Evolutionary conservation across 2,329 filamentous ascomycete genomes (phyloP), one percentile per base, ranked within the genome.

Genomic region (Colletotrichum viniferum): DNA sequence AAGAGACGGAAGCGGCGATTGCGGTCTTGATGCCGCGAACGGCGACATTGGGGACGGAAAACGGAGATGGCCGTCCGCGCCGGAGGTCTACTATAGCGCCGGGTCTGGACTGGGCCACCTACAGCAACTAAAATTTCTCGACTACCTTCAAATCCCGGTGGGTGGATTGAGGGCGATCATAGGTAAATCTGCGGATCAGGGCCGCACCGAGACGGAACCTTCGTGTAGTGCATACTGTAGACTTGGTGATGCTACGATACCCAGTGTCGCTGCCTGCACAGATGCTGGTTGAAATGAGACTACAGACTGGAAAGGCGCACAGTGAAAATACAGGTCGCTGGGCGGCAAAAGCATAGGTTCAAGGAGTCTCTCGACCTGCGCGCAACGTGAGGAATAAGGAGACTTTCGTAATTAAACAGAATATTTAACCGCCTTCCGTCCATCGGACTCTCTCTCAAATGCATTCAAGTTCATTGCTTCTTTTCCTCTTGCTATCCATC

Each of bases 381-480:
- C 43, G 48, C 13, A 43, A 24, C 63, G 43, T n/a, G 34, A 63
- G 21, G 32, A 68, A 64, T 64, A 73, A 75, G 63, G 73, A 75
- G 58, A 77, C 69, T 77, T 75, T 77, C 76, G 69, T 77, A 74
- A 77, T 77, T 77, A 77, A 75, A 77, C 74, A 77, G 65, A 72
- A 73, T 77, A 77, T 77, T 64, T 60, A 71, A 62, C 76, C 76
- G 62, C 76, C 74, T 68, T 72, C 64, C 71, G 60, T 74, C 74
- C 66, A 63, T 71, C 68, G 38, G 48, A 55, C 69, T 72, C 72
- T 72, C 72, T 76, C 76, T 69, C 73, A 76, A 76, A 66, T 76
- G 73, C 73, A 76, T 77, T 69, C 63, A 77, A 73, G 74, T 74
- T 76, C 74, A 74, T 76, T 68, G 76, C 67, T 71, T 77, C 74